These are phyloP conservation scores for Prunus padus DNA, from an alignment of 306 rosid genomes.

Conservation along the genomic window DNA sequence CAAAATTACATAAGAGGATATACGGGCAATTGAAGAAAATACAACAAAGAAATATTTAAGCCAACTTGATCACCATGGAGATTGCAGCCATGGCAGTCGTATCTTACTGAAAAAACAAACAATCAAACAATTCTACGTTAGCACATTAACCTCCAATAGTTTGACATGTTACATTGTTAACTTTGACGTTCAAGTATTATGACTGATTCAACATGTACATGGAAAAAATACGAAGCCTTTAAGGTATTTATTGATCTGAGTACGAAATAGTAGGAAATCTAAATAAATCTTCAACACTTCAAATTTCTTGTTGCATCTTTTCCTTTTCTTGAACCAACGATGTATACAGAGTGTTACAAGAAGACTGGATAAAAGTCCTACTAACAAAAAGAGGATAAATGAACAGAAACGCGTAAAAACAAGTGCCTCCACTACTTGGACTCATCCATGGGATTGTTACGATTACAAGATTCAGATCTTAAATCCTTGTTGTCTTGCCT, in stretches of 20 bases:
- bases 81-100: too few relatives aligned
- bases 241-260: not conserved
- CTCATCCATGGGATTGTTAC: slow-evolving; percentile 73
- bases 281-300: not conserved
- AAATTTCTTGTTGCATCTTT: slow-evolving; percentile 10
- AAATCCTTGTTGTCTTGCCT: slow-evolving; percentile 69
- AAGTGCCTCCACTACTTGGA: slow-evolving; percentile 41
- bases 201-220: not conserved
- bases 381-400: not conserved
- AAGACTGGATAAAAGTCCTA: slow-evolving; percentile 1
- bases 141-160: too few relatives aligned
- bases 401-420: slow-evolving; percentile 11
- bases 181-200: not conserved
- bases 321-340: not conserved
- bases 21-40: too few relatives aligned
- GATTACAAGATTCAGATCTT: slow-evolving; percentile 69
- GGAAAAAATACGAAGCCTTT: not conserved
- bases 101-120: too few relatives aligned
- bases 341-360: slow-evolving; percentile 8
- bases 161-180: not conserved
- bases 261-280: not conserved
- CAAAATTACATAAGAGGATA: too few relatives aligned
- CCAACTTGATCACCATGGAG: too few relatives aligned
- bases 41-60: too few relatives aligned
- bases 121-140: too few relatives aligned